Conservation (phyloP, 2,329 filamentous ascomycete genomes). For the Basipetospora chlamydospora region DNA sequence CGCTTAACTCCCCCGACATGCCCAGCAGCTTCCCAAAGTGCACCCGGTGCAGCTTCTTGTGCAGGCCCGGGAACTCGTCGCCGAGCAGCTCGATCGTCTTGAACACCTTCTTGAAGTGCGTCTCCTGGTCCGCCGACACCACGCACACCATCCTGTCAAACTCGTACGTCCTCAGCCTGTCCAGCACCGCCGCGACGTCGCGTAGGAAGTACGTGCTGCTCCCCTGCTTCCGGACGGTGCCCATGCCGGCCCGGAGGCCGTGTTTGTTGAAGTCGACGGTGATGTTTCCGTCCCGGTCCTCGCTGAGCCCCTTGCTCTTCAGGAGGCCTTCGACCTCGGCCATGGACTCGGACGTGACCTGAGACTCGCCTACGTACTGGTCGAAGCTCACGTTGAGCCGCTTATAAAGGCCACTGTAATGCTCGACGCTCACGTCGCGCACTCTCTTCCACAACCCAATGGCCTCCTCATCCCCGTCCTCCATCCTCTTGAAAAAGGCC, state of each 20-base stretch:
- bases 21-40: background rate
- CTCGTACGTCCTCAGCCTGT: conserved; percentile 23
- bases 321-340: conserved; percentile 45
- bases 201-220: conserved; percentile 55
- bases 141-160: conserved; percentile 27
- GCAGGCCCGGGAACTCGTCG: background rate
- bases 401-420: conserved; percentile 34
- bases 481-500: conserved; percentile 41
- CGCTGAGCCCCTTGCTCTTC: conserved; percentile 40
- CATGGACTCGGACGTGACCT: background rate
- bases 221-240: conserved; percentile 19
- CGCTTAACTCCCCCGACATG: background rate
- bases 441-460: conserved; percentile 34
- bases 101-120: conserved; percentile 19
- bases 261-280: conserved; percentile 53
- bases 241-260: conserved; percentile 1
- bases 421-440: conserved; percentile 32
- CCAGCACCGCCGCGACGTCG: conserved; percentile 51
- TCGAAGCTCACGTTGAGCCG: conserved; percentile 39
- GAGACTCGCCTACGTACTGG: conserved; percentile 28
- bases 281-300: conserved; percentile 40
- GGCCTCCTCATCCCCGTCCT: conserved; percentile 33
- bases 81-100: conserved; percentile 18
- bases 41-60: background rate
- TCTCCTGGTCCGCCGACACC: conserved; percentile 20